phyloP scores from a whole-genome alignment of 139 green algal species.

The Haematococcus sp. region DNA sequence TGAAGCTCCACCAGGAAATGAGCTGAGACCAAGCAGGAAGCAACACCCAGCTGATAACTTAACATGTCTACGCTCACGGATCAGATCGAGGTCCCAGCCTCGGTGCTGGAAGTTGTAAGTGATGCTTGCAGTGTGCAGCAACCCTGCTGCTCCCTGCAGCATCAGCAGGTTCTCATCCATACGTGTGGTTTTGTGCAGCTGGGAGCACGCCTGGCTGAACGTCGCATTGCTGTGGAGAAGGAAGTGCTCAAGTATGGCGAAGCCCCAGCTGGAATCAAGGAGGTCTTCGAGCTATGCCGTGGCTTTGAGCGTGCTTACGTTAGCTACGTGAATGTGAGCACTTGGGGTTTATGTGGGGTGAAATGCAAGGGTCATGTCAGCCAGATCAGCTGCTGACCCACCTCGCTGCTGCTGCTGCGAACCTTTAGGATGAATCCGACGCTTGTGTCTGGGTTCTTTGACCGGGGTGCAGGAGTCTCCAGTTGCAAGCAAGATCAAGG shows the following conservation, averaged over 20 bases:
- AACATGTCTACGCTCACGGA: no score
- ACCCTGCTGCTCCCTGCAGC: background rate
- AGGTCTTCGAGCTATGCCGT: slow-evolving; percentile 86
- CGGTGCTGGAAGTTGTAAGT: no score
- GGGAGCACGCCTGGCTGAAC: slow-evolving; percentile 51
- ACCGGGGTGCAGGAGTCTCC: slow-evolving; percentile 60
- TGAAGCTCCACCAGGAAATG: no score
- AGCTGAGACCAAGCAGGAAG: no score
- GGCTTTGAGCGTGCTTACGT: slow-evolving; percentile 85
- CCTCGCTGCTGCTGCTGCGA: background rate
- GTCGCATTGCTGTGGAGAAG: slow-evolving; percentile 65
- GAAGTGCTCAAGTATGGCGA: slow-evolving; percentile 74
- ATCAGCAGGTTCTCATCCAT: no score
- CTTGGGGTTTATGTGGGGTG: background rate
- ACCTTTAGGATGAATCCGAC: background rate
- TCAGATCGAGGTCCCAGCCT: no score
- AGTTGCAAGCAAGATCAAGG: slow-evolving; percentile 74
- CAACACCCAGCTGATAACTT: no score
- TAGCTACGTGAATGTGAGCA: slow-evolving; percentile 65
- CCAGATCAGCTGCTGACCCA: background rate
- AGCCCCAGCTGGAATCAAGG: slow-evolving; percentile 59
- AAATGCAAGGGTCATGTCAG: background rate
- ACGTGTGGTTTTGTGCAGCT: background rate
- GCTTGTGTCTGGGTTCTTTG: background rate
- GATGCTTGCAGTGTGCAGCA: no score